These are phyloP conservation scores for Salix koriyanagi DNA, from an alignment of 345 rosid species.

Conservation along the genomic window DNA sequence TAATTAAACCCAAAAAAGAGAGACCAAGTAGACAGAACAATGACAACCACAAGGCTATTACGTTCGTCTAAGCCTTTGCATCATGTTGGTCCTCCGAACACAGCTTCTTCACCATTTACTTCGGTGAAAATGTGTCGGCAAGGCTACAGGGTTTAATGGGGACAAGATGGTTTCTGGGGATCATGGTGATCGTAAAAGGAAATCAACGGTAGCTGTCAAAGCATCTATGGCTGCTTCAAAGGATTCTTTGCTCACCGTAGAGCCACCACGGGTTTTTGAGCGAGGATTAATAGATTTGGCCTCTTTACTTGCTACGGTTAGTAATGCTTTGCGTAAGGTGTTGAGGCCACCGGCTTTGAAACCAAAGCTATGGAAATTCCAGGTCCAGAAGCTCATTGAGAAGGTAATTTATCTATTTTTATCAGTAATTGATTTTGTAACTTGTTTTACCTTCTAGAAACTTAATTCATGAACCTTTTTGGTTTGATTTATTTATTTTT, in stretches of 20 bases:
- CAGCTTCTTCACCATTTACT: slow-evolving; percentile 12
- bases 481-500: background rate
- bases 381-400: slow-evolving; percentile 36
- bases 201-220: slow-evolving; percentile 24
- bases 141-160: slow-evolving; percentile 5
- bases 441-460: background rate
- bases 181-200: slow-evolving; percentile 20
- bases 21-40: background rate
- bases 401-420: slow-evolving; percentile 1
- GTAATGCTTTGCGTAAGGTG: slow-evolving; percentile 12
- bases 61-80: slow-evolving; percentile 18
- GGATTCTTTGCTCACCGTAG: slow-evolving; percentile 6
- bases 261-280: slow-evolving; percentile 18
- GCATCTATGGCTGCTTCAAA: slow-evolving; percentile 24
- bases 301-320: slow-evolving; percentile 15
- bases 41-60: slow-evolving; percentile 43
- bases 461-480: no score
- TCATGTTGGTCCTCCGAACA: slow-evolving; percentile 6
- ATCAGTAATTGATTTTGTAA: no score
- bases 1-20: background rate
- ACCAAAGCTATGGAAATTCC: slow-evolving; percentile 24
- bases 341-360: slow-evolving; percentile 20
- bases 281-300: slow-evolving; percentile 5
- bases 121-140: slow-evolving; percentile 22
- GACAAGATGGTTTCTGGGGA: slow-evolving; percentile 16